These are phyloP conservation scores for Penicillium sp. DNA, from an alignment of 2,329 filamentous ascomycete species.

Conservation along the genomic window DNA sequence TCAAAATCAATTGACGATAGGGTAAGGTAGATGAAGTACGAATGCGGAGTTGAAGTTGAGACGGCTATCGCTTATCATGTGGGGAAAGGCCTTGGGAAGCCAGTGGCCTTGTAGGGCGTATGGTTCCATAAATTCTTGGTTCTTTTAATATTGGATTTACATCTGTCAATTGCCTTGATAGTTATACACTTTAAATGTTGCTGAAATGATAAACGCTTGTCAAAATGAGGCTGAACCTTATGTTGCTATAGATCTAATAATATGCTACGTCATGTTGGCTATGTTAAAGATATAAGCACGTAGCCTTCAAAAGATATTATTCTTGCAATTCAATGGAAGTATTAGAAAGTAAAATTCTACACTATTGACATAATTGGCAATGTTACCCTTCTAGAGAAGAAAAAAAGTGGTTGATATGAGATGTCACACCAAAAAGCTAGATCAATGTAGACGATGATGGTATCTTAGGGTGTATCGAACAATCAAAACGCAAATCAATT, in stretches of 20 bases:
- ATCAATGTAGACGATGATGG: conserved; percentile 9
- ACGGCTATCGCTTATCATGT: conserved; percentile 24
- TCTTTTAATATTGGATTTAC: background rate
- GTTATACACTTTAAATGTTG: background rate
- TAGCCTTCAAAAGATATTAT: too few species aligned
- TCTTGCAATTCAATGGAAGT: too few species aligned
- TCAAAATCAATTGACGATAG: conserved; percentile 6
- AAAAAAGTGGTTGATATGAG: background rate
- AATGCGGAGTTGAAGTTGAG: conserved; percentile 5
- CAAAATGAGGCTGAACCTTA: background rate
- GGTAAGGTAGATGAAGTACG: background rate
- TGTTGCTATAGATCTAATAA: background rate
- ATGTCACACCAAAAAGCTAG: background rate
- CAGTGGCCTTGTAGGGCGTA: background rate
- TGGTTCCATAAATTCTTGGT: background rate
- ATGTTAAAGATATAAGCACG: too few species aligned
- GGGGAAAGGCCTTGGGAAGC: background rate
- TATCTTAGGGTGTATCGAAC: conserved; percentile 18
- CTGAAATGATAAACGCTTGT: background rate
- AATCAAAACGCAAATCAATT: conserved; percentile 4
- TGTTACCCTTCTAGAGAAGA: background rate
- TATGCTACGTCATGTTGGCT: too few species aligned
- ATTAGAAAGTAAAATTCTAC: background rate
- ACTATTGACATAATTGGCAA: background rate
- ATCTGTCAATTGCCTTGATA: background rate